phyloP scores from a whole-genome alignment of 2,329 filamentous ascomycete genomes.

The Fusarium sp. region DNA sequence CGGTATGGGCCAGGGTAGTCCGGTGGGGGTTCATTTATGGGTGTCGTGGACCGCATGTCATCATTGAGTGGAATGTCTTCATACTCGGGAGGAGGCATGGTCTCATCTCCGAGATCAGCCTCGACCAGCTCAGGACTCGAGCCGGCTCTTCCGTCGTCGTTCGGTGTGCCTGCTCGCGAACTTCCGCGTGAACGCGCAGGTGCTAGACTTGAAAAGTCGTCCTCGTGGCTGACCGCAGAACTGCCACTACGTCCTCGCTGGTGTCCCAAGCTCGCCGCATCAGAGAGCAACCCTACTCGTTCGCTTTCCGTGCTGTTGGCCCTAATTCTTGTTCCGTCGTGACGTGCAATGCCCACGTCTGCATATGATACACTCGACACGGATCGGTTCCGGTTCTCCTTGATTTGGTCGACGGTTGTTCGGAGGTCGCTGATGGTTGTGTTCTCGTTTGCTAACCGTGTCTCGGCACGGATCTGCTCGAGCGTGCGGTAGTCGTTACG shows the following conservation, averaged over 20 bases:
- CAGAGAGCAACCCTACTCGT: slow-evolving; percentile 76
- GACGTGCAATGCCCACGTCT: slow-evolving; percentile 79
- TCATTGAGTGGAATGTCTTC: slow-evolving; percentile 62
- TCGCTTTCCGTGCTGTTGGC: slow-evolving; percentile 82
- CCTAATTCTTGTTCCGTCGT: slow-evolving; percentile 81
- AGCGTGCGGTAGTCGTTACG: slow-evolving; percentile 78
- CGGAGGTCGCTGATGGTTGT: slow-evolving; percentile 69
- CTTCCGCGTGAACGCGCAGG: slow-evolving; percentile 54
- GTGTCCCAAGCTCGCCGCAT: slow-evolving; percentile 67
- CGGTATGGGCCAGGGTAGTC: slow-evolving; percentile 60
- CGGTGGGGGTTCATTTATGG: slow-evolving; percentile 63
- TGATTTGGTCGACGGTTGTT: slow-evolving; percentile 66
- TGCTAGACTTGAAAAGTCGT: slow-evolving; percentile 57
- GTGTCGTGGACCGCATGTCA: slow-evolving; percentile 54
- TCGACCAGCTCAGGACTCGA: slow-evolving; percentile 67
- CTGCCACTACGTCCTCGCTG: slow-evolving; percentile 55
- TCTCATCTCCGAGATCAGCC: slow-evolving; percentile 60
- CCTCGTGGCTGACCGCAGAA: slow-evolving; percentile 67
- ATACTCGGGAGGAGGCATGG: slow-evolving; percentile 67
- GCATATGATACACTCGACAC: slow-evolving; percentile 83
- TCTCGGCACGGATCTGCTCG: slow-evolving; percentile 72
- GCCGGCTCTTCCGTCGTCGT: slow-evolving; percentile 54
- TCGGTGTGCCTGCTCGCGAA: slow-evolving; percentile 59
- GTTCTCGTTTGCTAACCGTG: slow-evolving; percentile 60
- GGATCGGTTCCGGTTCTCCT: slow-evolving; percentile 71